A percentile compares a stretch with the other conserved stretches of the same genome.
Conservation (phyloP, 129 eudicot genomes). For the Flaveria robusta region DNA sequence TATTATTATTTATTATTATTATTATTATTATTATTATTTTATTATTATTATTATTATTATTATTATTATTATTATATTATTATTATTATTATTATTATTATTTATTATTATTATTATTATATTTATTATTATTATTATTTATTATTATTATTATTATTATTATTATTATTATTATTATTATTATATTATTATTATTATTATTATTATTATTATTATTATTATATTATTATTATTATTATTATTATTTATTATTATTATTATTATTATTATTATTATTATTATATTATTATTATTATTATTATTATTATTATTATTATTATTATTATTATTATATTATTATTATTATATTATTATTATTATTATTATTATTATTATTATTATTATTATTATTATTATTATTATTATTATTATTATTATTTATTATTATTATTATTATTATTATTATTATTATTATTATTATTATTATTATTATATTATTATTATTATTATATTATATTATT, state of each 20-base stretch:
- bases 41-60: neutral
- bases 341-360: neutral
- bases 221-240: neutral
- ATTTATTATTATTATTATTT: no score
- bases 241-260: neutral
- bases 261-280: no score
- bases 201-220: no score
- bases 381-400: neutral
- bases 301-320: neutral
- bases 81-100: neutral
- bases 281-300: neutral
- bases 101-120: neutral
- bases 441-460: neutral
- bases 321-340: no score
- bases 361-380: neutral
- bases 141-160: neutral
- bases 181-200: neutral
- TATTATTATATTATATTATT: no score
- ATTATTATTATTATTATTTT: no score
- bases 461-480: no score
- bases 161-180: neutral
- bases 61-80: neutral
- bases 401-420: no score
- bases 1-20: neutral
- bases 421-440: neutral